Evolutionary conservation across 1,284 basidiomycete species (phyloP).

Genomic region (Inonotus obliquus): DNA sequence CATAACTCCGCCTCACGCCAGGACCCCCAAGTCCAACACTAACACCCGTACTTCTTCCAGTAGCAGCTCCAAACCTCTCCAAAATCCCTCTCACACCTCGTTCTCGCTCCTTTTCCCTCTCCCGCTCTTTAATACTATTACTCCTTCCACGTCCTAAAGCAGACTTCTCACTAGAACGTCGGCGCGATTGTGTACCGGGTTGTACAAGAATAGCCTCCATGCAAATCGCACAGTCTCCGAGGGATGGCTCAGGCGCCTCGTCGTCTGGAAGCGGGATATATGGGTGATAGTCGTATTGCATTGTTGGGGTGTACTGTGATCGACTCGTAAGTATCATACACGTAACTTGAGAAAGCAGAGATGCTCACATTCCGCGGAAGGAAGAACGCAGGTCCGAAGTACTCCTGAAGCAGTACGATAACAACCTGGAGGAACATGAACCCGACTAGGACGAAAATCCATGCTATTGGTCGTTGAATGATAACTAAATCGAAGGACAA

Average conservation of each 20-base stretch:
- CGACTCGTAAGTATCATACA: not conserved
- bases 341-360: slow-evolving; percentile 2
- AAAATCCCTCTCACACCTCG: slow-evolving; percentile 39
- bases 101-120: slow-evolving; percentile 27
- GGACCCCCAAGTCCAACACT: slow-evolving; percentile 34
- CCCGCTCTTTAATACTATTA: slow-evolving; percentile 28
- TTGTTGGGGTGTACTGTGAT: slow-evolving; percentile 52
- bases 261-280: slow-evolving; percentile 63
- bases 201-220: slow-evolving; percentile 78
- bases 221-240: slow-evolving; percentile 87
- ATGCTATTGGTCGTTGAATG: slow-evolving; percentile 33
- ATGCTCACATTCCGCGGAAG: slow-evolving; percentile 54
- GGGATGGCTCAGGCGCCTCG: slow-evolving; percentile 64
- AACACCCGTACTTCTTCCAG: slow-evolving; percentile 28
- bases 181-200: slow-evolving; percentile 30
- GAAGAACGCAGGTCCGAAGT: slow-evolving; percentile 81
- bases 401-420: slow-evolving; percentile 70
- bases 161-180: slow-evolving; percentile 23
- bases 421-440: slow-evolving; percentile 64
- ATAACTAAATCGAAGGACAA: slow-evolving; percentile 2
- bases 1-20: slow-evolving; percentile 61
- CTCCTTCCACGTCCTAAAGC: slow-evolving; percentile 23
- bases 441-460: slow-evolving; percentile 59
- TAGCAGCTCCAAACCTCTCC: slow-evolving; percentile 24
- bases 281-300: slow-evolving; percentile 83